phyloP scores from a whole-genome alignment of 169 alveolate species.

The Babesia gibsoni region DNA sequence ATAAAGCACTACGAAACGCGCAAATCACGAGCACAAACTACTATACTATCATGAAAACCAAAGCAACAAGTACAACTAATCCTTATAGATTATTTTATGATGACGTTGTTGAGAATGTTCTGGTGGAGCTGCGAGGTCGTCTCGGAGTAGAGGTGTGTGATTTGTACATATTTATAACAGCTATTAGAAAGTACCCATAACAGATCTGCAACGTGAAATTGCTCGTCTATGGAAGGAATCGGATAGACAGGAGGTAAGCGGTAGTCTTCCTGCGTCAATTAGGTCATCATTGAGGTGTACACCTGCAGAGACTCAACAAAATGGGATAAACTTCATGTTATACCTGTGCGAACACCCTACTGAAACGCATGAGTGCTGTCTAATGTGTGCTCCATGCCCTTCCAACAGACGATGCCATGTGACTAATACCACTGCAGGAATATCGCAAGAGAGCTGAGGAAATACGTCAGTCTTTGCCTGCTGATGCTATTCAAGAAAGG shows the following conservation, averaged over 20 bases:
- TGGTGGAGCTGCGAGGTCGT: constrained; percentile 6
- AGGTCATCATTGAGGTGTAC: too few species aligned
- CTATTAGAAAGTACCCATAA: neutral
- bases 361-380: too few species aligned
- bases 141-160: constrained; percentile 27
- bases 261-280: neutral
- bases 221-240: constrained; percentile 27
- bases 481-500: neutral
- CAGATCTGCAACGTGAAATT: constrained; percentile 26
- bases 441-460: constrained; percentile 20
- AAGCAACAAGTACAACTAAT: neutral
- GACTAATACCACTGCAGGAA: too few species aligned
- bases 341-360: too few species aligned
- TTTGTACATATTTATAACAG: neutral
- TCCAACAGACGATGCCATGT: too few species aligned
- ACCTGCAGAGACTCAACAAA: too few species aligned
- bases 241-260: constrained; percentile 11
- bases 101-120: constrained; percentile 16
- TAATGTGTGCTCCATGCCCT: too few species aligned
- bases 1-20: neutral
- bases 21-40: neutral
- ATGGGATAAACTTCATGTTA: too few species aligned
- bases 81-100: constrained; percentile 20
- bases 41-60: neutral
- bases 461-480: neutral